Evolutionary conservation across 306 rosid genomes (phyloP), one percentile per base, ranked within the genome.

Genomic region (Delonix regia): DNA sequence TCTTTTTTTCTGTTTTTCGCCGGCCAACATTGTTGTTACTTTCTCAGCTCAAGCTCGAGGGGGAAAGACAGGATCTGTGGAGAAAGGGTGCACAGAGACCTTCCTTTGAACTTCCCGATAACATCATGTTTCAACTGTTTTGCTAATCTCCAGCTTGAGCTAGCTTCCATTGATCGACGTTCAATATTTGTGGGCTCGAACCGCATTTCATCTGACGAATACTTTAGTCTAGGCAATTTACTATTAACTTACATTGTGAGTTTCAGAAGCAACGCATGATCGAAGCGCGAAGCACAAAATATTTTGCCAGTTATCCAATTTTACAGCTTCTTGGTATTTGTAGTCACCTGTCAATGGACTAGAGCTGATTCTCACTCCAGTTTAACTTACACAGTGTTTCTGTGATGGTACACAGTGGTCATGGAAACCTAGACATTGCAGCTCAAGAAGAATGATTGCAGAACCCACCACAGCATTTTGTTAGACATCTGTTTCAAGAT

Each of bases 251-350:
- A 36, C 33, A 52, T 52, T 65, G 38, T 64, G 38, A 42, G 63
- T 74, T 65, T 21, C 59, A 73, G 51, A 67, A 75, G 73, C 75
- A 73, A 45, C 47, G 66, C 84, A 34, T 34, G 73, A 49, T 19
- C 55, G 69, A 63, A 59, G 34, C 44, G 70, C 42, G 52, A 49
- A 36, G 66, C 66, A 11, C 28, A 38, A 78, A 49, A 53, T 75
- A 30, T 66, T 55, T 61, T 73, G 53, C 41, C 62, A 41, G 47
- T 61, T 52, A 28, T 62, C 53, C 7, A 18, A 72, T 66, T 65
- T 72, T 57, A 16, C 33, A 52, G 67, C 81, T 9, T 41, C 42
- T 55, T 42, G 62, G 55, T 73, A 36, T 71, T 25, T 7, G n/a
- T 16, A 59, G 59, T 45, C n/a, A n/a, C n/a, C n/a, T n/a, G n/a